A percentile compares a stretch with the other conserved stretches of the same genome.
Evolutionary conservation across 768 basidiomycete genomes (phyloP).

Genomic region (Cantharellus cinnabarinus): DNA sequence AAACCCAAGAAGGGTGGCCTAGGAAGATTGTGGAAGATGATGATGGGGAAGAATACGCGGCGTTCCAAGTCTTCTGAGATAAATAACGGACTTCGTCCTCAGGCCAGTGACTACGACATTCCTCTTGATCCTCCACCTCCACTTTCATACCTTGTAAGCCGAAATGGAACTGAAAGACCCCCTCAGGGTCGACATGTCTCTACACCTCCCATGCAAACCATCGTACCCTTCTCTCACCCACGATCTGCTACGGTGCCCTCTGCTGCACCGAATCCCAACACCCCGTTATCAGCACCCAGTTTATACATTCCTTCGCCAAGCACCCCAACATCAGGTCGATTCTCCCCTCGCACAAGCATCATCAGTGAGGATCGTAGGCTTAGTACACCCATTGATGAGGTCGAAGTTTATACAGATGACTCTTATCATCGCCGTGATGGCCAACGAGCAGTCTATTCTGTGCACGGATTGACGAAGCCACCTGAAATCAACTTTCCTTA

Average conservation of each 20-base stretch:
- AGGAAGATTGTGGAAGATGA: constrained; percentile 62
- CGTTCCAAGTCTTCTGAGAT: not conserved
- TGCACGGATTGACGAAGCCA: too few relatives aligned
- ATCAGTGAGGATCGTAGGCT: not conserved
- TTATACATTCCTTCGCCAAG: not conserved
- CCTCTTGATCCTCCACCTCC: constrained; percentile 84
- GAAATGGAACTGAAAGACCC: constrained; percentile 21
- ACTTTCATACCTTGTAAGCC: constrained; percentile 59
- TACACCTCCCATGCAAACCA: not conserved
- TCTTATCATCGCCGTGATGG: not conserved
- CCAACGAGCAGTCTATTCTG: too few relatives aligned
- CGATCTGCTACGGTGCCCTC: not conserved
- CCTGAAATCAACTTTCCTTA: too few relatives aligned
- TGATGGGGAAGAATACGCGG: constrained; percentile 32
- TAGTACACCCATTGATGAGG: constrained; percentile 15
- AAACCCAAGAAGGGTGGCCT: constrained; percentile 47
- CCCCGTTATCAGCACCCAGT: constrained; percentile 3
- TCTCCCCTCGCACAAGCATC: constrained; percentile 33
- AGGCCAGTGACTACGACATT: constrained; percentile 35
- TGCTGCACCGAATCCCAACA: not conserved
- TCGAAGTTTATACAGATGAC: constrained; percentile 13
- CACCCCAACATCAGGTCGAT: constrained; percentile 10
- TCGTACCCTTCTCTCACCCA: not conserved
- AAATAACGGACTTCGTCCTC: constrained; percentile 16
- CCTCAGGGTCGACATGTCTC: constrained; percentile 1